Percentiles rank a stretch among this genome's conserved stretches.
phyloP scores from a whole-genome alignment of 306 rosid genomes.

The Begonia masoniana region DNA sequence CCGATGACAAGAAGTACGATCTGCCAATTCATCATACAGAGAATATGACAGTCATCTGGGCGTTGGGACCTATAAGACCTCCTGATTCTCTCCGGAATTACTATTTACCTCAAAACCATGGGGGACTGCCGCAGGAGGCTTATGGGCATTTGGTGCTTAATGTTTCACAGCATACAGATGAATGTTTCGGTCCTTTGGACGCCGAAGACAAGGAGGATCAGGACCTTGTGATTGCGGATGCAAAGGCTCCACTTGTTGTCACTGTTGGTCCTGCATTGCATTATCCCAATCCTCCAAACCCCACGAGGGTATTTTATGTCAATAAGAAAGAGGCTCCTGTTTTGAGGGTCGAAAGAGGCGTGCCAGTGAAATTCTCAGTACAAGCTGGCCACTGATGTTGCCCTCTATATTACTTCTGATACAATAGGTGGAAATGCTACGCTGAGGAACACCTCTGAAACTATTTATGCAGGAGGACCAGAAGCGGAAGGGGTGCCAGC shows the following conservation, averaged over 20 bases:
- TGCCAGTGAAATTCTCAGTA: conserved; percentile 65
- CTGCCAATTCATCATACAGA: conserved; percentile 32
- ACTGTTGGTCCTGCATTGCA: conserved; percentile 44
- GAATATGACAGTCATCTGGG: conserved; percentile 78
- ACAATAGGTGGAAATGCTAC: conserved; percentile 87
- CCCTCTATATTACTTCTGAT: conserved; percentile 71
- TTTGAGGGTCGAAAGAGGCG: conserved; percentile 84
- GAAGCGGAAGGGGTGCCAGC: conserved; percentile 78
- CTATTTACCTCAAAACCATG: conserved; percentile 87
- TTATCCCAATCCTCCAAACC: conserved; percentile 84
- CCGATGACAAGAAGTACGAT: conserved; percentile 48
- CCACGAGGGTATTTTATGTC: conserved; percentile 57
- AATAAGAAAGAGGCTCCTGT: conserved; percentile 89
- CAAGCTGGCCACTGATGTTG: conserved; percentile 85
- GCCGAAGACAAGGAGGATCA: conserved; percentile 84
- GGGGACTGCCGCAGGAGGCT: conserved; percentile 22
- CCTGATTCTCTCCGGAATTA: conserved; percentile 55
- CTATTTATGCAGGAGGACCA: conserved; percentile 73
- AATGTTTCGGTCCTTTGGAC: conserved; percentile 74
- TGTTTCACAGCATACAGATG: conserved; percentile 49
- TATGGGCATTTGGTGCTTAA: conserved; percentile 57
- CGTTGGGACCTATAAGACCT: conserved; percentile 56
- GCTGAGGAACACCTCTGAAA: conserved; percentile 55
- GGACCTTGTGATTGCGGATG: conserved; percentile 60
- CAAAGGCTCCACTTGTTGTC: conserved; percentile 51